Evolutionary conservation across 805 yeast species (phyloP), one percentile per base, ranked within the genome.

Genomic region (Yamadazyma sp.): DNA sequence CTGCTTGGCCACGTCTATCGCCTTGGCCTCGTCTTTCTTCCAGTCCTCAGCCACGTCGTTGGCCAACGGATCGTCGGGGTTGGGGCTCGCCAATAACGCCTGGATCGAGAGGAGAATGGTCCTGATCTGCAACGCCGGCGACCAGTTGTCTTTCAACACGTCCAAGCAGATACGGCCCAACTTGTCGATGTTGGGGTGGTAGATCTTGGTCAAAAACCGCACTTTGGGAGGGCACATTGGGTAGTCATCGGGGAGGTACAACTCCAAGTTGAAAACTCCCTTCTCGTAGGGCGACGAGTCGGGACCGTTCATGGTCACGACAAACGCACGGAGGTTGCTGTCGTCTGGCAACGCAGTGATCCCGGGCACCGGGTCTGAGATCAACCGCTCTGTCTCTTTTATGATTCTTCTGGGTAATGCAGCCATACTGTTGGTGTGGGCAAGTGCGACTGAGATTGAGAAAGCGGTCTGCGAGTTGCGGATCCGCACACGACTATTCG

Each of bases 201-300:
- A 93, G 18, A 93, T 90, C 60, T 82, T 87, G 20, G 99, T 93
- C 46, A 93, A 66, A 53, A 93, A 93, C 41, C 99, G 75, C 37
- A 93, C 95, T 58, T 89, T 90, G 35, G 99, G 99, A 0, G 99
- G 95, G 54, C 87, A 88, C 97, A 91, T 70, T 9, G 99, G 99
- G 60, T 93, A 93, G 56, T 93, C 99, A 55, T 93, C 97, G 2
- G 99, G 98, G 46, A 93, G 64, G 56, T 75, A 93, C 46, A 93
- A 69, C 60, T 93, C 99, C 42, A 93, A 68, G 48, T 83, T 73
- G 67, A 93, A 93, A 38, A 64, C 59, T n/a, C 89, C 88, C 37
- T 63, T 55, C 55, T 91, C 96, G 56, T 91, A 93, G 1, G 99
- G 98, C 1, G 95, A 85, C 37, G 84, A 82, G 20, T 75, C 70